Evolutionary conservation across 1,284 basidiomycete species (phyloP).

Genomic region (Marasmius fiardii): DNA sequence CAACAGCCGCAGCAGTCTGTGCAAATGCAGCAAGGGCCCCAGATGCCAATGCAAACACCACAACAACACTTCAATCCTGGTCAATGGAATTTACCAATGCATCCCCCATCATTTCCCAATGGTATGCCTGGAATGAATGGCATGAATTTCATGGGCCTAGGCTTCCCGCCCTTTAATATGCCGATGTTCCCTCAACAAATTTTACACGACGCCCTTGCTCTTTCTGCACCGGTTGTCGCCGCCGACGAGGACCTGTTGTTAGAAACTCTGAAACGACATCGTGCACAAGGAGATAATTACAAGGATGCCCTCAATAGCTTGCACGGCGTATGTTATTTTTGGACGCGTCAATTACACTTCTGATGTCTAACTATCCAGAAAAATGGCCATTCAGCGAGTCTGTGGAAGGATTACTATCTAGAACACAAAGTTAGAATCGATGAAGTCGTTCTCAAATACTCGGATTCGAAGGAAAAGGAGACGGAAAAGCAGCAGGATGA

Average conservation of each 20-base stretch:
- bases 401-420: constrained; percentile 29
- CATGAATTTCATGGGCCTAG: constrained; percentile 25
- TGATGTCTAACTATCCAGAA: constrained; percentile 7
- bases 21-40: too few species aligned
- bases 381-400: constrained; percentile 14
- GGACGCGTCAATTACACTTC: background rate
- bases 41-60: background rate
- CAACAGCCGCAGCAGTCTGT: constrained; percentile 7
- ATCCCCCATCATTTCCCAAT: constrained; percentile 25
- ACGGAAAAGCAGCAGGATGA: background rate
- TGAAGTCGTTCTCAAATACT: constrained; percentile 34
- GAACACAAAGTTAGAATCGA: constrained; percentile 61
- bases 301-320: constrained; percentile 39
- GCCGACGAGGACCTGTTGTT: constrained; percentile 54
- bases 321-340: constrained; percentile 32
- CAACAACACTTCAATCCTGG: constrained; percentile 5
- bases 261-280: constrained; percentile 22
- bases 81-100: constrained; percentile 8
- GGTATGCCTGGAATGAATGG: constrained; percentile 29
- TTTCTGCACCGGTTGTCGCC: constrained; percentile 52
- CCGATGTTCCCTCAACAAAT: constrained; percentile 45
- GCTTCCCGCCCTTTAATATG: constrained; percentile 30
- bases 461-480: background rate
- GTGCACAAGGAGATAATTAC: constrained; percentile 20
- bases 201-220: constrained; percentile 48